A percentile compares a stretch with the other conserved stretches of the same genome.
phyloP scores from a whole-genome alignment of 176 grass and related monocot genomes.

The Metroxylon sagu region DNA sequence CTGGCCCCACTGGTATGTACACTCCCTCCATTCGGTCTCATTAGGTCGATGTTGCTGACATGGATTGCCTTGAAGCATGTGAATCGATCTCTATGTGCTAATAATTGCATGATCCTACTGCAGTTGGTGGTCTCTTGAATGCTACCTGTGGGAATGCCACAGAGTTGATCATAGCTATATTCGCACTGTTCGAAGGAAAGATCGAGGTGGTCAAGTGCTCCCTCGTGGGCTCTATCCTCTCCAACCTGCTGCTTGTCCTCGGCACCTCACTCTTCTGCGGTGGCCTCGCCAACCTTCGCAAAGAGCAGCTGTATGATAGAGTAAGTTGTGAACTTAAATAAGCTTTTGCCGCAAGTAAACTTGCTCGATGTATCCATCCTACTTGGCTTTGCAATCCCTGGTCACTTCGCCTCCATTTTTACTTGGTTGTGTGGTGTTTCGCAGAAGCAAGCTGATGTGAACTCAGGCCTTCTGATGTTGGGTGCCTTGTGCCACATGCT shows the following conservation, averaged over 20 bases:
- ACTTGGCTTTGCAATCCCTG: too few relatives aligned
- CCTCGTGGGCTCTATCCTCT: constrained; percentile 79
- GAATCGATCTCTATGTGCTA: too few relatives aligned
- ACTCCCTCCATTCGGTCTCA: not conserved
- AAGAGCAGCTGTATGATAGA: constrained; percentile 51
- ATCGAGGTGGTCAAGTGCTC: constrained; percentile 93
- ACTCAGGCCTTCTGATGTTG: constrained; percentile 54
- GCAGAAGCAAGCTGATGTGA: constrained; percentile 67
- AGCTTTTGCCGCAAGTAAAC: not conserved
- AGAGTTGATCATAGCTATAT: constrained; percentile 86
- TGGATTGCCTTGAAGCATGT: too few relatives aligned
- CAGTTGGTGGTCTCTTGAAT: constrained; percentile 92
- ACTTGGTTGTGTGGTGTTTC: not conserved
- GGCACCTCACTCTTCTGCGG: constrained; percentile 81
- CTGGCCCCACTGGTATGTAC: constrained; percentile 69
- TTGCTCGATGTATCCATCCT: not conserved
- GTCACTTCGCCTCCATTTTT: too few relatives aligned
- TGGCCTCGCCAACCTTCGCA: constrained; percentile 53
- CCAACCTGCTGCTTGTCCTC: constrained; percentile 89
- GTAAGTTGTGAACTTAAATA: constrained; percentile 4
- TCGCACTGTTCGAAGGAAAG: constrained; percentile 54
- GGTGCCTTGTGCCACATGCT: constrained; percentile 70
- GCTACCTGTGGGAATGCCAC: constrained; percentile 95
- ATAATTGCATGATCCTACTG: not conserved
- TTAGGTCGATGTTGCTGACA: too few relatives aligned